These are phyloP conservation scores for Tetrastigma voinierianum DNA, from an alignment of 164 flowering plant genomes.

Conservation along the genomic window DNA sequence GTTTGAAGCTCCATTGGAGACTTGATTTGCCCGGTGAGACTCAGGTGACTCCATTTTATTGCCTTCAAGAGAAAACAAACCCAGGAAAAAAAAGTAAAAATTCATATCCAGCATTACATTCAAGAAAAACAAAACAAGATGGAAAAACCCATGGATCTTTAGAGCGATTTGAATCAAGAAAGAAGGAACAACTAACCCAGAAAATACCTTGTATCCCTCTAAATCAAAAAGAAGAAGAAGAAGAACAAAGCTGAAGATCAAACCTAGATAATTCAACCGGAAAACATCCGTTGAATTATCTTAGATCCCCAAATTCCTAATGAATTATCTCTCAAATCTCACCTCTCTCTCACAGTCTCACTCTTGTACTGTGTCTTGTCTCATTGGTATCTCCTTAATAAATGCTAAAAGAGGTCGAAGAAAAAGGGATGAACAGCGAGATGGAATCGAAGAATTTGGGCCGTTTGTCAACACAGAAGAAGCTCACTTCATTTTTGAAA, in stretches of 20 bases:
- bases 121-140: not conserved
- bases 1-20: not conserved
- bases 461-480: not conserved
- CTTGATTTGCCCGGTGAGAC: conserved; percentile 2
- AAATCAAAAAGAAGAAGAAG: no score
- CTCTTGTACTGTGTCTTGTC: not conserved
- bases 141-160: not conserved
- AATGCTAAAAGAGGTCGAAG: not conserved
- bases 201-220: not conserved
- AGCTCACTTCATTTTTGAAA: conserved; percentile 9
- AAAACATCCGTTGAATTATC: not conserved
- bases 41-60: conserved; percentile 7
- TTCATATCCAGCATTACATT: not conserved
- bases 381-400: not conserved
- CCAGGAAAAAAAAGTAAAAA: not conserved
- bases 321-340: no score
- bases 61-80: conserved; percentile 1
- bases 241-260: not conserved
- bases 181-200: not conserved
- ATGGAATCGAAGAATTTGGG: not conserved
- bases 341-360: not conserved
- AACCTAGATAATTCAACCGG: not conserved
- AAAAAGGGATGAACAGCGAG: not conserved
- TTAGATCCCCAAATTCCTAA: no score
- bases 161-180: no score